Percentiles rank a stretch among this genome's conserved stretches.
These are phyloP conservation scores for Globisporangium orthogonon DNA, from an alignment of 352 stramenopile genomes.

Conservation along the genomic window DNA sequence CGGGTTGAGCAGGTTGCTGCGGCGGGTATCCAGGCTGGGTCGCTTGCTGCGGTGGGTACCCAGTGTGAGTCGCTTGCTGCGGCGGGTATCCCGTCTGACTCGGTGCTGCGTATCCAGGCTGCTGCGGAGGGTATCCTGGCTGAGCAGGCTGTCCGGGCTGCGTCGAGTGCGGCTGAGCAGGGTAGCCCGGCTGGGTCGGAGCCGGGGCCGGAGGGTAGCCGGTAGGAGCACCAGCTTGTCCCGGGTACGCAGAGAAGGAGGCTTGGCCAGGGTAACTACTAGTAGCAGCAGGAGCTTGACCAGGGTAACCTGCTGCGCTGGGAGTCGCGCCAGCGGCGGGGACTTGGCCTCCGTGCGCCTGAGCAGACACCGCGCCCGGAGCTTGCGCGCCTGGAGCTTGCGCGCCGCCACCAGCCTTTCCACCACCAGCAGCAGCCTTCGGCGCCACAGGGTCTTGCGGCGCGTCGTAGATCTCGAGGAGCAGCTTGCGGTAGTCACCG, in stretches of 20 bases:
- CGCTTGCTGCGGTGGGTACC: background rate
- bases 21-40: background rate
- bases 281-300: constrained; percentile 11
- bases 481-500: constrained; percentile 53
- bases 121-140: constrained; percentile 19
- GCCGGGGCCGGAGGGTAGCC: constrained; percentile 10
- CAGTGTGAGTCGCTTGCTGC: background rate
- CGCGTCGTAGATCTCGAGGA: constrained; percentile 66
- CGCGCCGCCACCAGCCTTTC: background rate
- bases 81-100: constrained; percentile 7
- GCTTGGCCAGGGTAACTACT: constrained; percentile 10
- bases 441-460: constrained; percentile 30
- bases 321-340: constrained; percentile 1
- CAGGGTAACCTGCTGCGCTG: constrained; percentile 18
- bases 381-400: constrained; percentile 8
- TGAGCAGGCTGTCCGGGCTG: constrained; percentile 8
- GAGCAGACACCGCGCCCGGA: constrained; percentile 8
- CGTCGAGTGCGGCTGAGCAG: constrained; percentile 9
- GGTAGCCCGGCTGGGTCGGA: constrained; percentile 18
- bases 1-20: constrained; percentile 1
- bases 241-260: constrained; percentile 9
- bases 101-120: constrained; percentile 4
- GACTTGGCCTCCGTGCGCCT: constrained; percentile 8
- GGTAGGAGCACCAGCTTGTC: constrained; percentile 5
- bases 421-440: background rate